Percentiles rank a stretch among this genome's conserved stretches.
These are phyloP conservation scores for Cercospora zeae-maydis DNA, from an alignment of 2,329 filamentous ascomycete species.

Conservation along the genomic window DNA sequence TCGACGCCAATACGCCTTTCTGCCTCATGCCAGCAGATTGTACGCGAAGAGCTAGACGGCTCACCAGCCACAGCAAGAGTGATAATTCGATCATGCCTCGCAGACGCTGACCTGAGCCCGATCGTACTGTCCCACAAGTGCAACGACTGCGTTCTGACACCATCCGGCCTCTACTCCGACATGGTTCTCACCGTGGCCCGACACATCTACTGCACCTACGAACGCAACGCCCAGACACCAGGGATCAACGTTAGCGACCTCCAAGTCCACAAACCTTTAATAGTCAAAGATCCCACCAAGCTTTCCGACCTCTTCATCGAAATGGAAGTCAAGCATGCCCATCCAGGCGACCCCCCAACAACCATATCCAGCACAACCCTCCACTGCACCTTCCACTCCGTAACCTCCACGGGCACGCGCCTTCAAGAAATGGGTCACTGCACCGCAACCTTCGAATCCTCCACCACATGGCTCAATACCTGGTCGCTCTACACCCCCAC, in stretches of 20 bases:
- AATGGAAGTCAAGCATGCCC: conserved; percentile 22
- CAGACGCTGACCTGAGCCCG: conserved; percentile 24
- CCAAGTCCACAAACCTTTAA: conserved; percentile 29
- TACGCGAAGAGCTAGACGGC: conserved; percentile 17
- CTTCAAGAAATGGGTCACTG: conserved; percentile 30
- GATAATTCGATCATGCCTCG: conserved; percentile 28
- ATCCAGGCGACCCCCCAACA: conserved; percentile 2
- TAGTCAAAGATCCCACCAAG: conserved; percentile 23
- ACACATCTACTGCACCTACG: conserved; percentile 25
- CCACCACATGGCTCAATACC: conserved; percentile 21
- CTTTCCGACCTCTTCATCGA: conserved; percentile 28
- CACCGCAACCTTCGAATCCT: conserved; percentile 23
- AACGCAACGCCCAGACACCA: conserved; percentile 13
- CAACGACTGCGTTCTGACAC: conserved; percentile 34
- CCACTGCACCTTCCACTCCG: conserved; percentile 25
- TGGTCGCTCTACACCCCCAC: conserved; percentile 22
- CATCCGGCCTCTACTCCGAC: conserved; percentile 36
- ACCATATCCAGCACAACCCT: conserved; percentile 3
- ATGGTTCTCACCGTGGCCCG: conserved; percentile 34
- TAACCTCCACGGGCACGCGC: conserved; percentile 25
- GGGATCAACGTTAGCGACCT: conserved; percentile 30
- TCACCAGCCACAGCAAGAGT: conserved; percentile 17
- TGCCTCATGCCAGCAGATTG: conserved; percentile 27
- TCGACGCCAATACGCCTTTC: conserved; percentile 17
- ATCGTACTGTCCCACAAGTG: conserved; percentile 35